Percentiles rank a stretch among this genome's conserved stretches.
Evolutionary conservation across 1,284 basidiomycete species (phyloP).

Genomic region (Cryptococcus sp.): DNA sequence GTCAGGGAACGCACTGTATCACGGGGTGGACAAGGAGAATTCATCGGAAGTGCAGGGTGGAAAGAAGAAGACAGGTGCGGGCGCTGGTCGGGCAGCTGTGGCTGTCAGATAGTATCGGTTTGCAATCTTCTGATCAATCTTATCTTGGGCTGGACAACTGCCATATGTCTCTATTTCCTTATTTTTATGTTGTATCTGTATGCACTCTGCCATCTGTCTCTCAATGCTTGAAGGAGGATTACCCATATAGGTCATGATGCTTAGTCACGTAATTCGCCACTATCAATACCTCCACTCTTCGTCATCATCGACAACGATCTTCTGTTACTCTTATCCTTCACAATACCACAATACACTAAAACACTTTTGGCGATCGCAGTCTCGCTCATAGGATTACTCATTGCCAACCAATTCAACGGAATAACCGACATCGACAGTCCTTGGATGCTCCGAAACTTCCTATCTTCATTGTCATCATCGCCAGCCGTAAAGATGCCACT

Average conservation of each 20-base stretch:
- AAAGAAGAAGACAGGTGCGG: conserved; percentile 8
- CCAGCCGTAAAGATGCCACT: conserved; percentile 23
- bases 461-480: conserved; percentile 19
- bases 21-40: conserved; percentile 31
- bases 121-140: no score
- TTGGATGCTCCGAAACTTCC: conserved; percentile 16
- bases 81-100: conserved; percentile 6
- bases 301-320: background rate
- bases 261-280: background rate
- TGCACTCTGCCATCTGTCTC: no score
- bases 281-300: background rate
- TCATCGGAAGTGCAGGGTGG: conserved; percentile 7
- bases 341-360: background rate
- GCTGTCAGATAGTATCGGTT: conserved; percentile 7
- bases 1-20: conserved; percentile 14
- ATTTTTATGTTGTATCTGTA: background rate
- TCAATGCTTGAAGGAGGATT: no score
- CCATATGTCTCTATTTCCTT: no score
- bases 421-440: background rate
- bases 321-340: background rate
- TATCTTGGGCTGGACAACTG: no score
- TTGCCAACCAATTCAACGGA: background rate
- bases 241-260: no score
- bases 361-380: background rate
- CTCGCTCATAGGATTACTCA: background rate